phyloP scores from a whole-genome alignment of 2,329 filamentous ascomycete genomes.

The Incumbomyces lentus region DNA sequence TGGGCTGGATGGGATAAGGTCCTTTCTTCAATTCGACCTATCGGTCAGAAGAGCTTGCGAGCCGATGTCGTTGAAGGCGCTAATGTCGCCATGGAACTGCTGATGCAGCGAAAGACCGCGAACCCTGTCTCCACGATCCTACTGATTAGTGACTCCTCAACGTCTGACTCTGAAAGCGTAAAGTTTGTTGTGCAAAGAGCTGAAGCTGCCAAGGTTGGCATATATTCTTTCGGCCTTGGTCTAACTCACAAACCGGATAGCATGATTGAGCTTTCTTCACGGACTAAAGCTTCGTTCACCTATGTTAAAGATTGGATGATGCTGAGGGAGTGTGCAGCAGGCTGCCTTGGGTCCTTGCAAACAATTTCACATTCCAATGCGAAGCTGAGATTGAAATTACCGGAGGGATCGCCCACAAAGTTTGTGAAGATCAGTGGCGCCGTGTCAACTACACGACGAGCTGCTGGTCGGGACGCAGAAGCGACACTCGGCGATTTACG shows the following conservation, averaged over 20 bases:
- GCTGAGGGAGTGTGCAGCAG: conserved; percentile 89
- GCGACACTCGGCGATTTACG: conserved; percentile 82
- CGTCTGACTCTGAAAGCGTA: conserved; percentile 85
- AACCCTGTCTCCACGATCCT: conserved; percentile 93
- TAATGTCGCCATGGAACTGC: conserved; percentile 93
- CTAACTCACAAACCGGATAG: conserved; percentile 97
- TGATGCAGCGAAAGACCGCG: conserved; percentile 95
- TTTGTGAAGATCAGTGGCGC: conserved; percentile 98
- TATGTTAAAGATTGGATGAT: conserved; percentile 99
- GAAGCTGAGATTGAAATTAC: conserved; percentile 84
- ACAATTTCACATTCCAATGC: conserved; percentile 97
- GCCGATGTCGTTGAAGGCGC: conserved; percentile 96
- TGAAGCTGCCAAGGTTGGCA: conserved; percentile 92
- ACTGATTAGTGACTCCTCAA: conserved; percentile 93
- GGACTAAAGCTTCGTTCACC: conserved; percentile 93
- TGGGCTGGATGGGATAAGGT: conserved; percentile 89
- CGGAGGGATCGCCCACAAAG: conserved; percentile 92
- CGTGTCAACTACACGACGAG: conserved; percentile 89
- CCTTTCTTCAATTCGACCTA: conserved; percentile 75
- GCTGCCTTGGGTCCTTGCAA: conserved; percentile 83
- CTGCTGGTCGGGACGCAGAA: conserved; percentile 87
- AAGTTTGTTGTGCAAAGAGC: conserved; percentile 96
- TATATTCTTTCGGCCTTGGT: conserved; percentile 91
- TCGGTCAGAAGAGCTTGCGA: conserved; percentile 91
- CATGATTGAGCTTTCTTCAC: conserved; percentile 92